Evolutionary conservation across 2,329 filamentous ascomycete species (phyloP).

Genomic region (Kalaharituber pfeilii): DNA sequence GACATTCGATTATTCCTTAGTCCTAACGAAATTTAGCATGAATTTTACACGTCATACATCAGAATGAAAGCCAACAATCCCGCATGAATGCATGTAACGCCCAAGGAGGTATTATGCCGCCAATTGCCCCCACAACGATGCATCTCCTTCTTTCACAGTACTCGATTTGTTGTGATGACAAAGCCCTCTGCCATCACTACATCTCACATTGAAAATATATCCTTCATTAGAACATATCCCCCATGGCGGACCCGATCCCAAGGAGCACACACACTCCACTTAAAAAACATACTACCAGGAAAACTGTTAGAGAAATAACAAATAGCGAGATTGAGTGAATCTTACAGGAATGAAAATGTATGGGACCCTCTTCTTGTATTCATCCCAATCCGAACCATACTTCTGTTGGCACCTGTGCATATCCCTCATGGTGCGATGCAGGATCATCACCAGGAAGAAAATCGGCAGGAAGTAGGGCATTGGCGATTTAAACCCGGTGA

Average conservation of each 20-base stretch:
- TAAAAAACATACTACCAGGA: not conserved
- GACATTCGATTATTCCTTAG: too few species aligned
- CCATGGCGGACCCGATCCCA: too few species aligned
- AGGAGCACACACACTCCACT: too few species aligned
- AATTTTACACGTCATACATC: too few species aligned
- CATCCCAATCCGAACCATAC: constrained; percentile 61
- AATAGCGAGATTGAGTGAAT: not conserved
- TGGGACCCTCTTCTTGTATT: constrained; percentile 65
- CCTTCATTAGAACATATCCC: not conserved
- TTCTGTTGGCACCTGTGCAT: constrained; percentile 57
- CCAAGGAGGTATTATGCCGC: too few species aligned
- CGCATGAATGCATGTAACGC: too few species aligned
- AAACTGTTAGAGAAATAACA: not conserved
- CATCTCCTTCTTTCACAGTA: not conserved
- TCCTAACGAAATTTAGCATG: too few species aligned
- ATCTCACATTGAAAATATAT: not conserved
- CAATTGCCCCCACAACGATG: too few species aligned
- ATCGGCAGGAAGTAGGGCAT: constrained; percentile 82
- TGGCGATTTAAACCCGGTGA: constrained; percentile 62
- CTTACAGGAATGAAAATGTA: constrained; percentile 60
- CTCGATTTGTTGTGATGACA: not conserved
- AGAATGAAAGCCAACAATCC: too few species aligned
- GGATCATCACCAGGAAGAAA: constrained; percentile 66
- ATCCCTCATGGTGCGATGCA: constrained; percentile 58
- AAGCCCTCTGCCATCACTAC: not conserved